phyloP scores from a whole-genome alignment of 768 basidiomycete genomes.

The Postia placenta region DNA sequence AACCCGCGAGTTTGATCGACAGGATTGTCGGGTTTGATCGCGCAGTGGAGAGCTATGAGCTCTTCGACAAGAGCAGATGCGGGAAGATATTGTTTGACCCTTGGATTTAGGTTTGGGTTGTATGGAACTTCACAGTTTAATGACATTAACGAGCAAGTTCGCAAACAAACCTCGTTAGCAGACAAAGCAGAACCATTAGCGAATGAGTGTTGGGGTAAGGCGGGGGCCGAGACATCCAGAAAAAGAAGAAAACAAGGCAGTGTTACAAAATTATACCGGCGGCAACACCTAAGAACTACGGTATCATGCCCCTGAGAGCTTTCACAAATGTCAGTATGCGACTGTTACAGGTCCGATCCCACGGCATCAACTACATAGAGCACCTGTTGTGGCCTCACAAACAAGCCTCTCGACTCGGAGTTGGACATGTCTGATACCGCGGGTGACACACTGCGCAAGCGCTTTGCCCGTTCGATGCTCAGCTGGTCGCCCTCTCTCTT shows the following conservation, averaged over 20 bases:
- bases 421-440: conserved; percentile 51
- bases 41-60: conserved; percentile 51
- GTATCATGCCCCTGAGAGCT: neutral
- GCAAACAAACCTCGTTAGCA: no score
- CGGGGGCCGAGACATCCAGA: no score
- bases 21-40: conserved; percentile 54
- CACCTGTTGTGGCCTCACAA: conserved; percentile 82
- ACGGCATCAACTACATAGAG: conserved; percentile 84
- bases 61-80: conserved; percentile 65
- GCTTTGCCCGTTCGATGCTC: conserved; percentile 42
- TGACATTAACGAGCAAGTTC: no score
- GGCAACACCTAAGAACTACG: neutral
- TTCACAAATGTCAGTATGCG: no score
- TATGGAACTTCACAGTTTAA: no score
- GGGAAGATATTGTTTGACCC: conserved; percentile 79
- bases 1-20: conserved; percentile 58
- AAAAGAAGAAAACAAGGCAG: no score
- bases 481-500: conserved; percentile 59
- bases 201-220: no score
- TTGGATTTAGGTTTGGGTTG: no score
- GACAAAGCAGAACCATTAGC: no score
- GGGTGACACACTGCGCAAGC: conserved; percentile 65
- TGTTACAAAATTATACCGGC: neutral
- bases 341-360: conserved; percentile 48
- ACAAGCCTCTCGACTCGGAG: conserved; percentile 66